Conservation (phyloP, 345 rosid species). For the Populus deltoides region DNA sequence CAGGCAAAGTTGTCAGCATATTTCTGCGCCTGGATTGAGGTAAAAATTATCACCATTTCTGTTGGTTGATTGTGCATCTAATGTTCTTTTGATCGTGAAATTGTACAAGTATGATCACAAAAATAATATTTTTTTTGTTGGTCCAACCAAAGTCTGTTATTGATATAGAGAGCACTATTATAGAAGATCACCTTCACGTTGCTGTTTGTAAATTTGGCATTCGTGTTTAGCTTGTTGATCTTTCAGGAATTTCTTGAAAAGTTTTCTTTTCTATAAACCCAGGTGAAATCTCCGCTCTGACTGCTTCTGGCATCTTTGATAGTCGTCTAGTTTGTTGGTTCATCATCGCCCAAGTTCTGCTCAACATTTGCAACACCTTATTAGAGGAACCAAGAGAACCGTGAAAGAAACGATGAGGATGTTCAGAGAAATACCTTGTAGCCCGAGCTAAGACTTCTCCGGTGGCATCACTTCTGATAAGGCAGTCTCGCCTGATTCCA, state of each 20-base stretch:
- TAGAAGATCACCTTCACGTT: constrained; percentile 39
- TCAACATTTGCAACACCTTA: neutral
- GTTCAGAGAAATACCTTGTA: constrained; percentile 38
- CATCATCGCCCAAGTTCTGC: constrained; percentile 78
- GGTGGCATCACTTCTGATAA: constrained; percentile 56
- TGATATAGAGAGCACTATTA: neutral
- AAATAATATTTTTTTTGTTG: no score
- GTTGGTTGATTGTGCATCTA: neutral
- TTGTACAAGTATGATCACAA: neutral
- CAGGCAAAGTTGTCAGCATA: neutral
- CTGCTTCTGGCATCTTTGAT: constrained; percentile 61
- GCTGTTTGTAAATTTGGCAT: constrained; percentile 45
- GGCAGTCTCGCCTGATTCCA: constrained; percentile 70
- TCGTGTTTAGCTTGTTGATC: constrained; percentile 46
- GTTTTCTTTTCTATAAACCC: constrained; percentile 61
- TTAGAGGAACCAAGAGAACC: neutral
- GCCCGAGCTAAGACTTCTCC: constrained; percentile 54
- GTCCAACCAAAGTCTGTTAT: neutral
- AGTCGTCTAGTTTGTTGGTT: constrained; percentile 60
- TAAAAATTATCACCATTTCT: neutral
- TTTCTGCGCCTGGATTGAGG: neutral
- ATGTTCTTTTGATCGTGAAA: neutral
- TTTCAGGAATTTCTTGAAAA: constrained; percentile 50
- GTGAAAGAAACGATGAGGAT: neutral
- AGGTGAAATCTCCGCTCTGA: constrained; percentile 56